Conservation (phyloP, 148 eudicot genomes). For the Beta vulgaris region DNA sequence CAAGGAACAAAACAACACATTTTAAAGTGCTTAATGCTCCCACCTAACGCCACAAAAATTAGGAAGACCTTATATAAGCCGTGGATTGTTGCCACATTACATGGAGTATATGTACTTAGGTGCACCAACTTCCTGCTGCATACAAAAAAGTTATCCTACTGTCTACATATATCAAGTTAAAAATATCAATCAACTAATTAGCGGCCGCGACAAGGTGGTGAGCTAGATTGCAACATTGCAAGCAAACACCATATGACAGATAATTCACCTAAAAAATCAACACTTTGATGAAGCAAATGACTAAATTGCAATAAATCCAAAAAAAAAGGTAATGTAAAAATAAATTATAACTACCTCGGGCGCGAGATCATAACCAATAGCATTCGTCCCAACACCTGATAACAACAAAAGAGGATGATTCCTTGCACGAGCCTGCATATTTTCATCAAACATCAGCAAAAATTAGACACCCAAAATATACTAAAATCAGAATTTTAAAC, state of each 20-base stretch:
- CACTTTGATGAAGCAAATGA: not conserved
- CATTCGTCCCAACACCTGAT: conserved; percentile 97
- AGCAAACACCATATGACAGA: not conserved
- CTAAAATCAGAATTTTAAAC: not conserved
- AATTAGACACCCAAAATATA: not conserved
- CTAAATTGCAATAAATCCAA: not conserved
- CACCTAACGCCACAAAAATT: no score
- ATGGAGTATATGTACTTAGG: no score
- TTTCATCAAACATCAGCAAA: conserved; percentile 1
- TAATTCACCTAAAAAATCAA: not conserved
- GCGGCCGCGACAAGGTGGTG: not conserved
- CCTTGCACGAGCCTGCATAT: conserved; percentile 54
- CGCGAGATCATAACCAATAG: conserved; percentile 92
- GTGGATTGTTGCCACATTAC: not conserved
- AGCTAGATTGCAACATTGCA: no score
- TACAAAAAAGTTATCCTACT: not conserved
- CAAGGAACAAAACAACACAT: no score
- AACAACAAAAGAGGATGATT: conserved; percentile 85
- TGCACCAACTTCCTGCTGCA: no score
- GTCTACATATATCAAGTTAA: not conserved
- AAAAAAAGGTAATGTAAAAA: not conserved
- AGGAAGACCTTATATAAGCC: no score
- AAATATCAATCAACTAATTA: no score
- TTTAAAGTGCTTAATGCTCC: no score
- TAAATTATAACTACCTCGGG: conserved; percentile 53